Evolutionary conservation across 331 rosid genomes (phyloP).

Genomic region (Rhamnella rubrinervis): DNA sequence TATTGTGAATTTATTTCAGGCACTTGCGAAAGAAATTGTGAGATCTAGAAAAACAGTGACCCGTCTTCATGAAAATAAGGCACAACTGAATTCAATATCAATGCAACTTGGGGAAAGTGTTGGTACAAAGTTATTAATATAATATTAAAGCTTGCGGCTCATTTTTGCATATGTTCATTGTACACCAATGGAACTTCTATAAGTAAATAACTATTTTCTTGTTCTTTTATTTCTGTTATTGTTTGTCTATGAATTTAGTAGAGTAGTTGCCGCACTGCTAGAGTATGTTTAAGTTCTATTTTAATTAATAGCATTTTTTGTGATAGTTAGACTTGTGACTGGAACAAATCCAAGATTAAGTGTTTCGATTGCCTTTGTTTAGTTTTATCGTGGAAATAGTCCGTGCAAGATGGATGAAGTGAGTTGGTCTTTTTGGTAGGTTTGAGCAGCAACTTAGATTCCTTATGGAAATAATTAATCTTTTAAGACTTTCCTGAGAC

Average conservation of each 20-base stretch:
- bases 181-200: not conserved
- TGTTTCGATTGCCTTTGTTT: no score
- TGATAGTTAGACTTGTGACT: no score
- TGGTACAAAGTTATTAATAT: slow-evolving; percentile 29
- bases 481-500: not conserved
- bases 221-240: not conserved
- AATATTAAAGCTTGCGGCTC: not conserved
- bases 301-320: no score
- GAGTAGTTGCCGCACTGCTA: not conserved
- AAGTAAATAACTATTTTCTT: not conserved
- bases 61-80: slow-evolving; percentile 55
- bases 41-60: slow-evolving; percentile 49
- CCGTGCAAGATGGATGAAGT: no score
- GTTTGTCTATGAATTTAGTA: not conserved
- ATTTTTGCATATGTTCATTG: not conserved
- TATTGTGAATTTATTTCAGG: slow-evolving; percentile 25
- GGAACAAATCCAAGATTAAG: no score
- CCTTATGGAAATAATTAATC: not conserved
- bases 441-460: not conserved
- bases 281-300: no score
- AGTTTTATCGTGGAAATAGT: no score
- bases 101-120: slow-evolving; percentile 66
- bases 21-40: slow-evolving; percentile 52
- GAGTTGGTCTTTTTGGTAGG: no score
- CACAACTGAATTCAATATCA: slow-evolving; percentile 52